Percentiles rank a stretch among this genome's conserved stretches.
Conservation (phyloP, 1,139 yeast species). For the Pichia sp. region DNA sequence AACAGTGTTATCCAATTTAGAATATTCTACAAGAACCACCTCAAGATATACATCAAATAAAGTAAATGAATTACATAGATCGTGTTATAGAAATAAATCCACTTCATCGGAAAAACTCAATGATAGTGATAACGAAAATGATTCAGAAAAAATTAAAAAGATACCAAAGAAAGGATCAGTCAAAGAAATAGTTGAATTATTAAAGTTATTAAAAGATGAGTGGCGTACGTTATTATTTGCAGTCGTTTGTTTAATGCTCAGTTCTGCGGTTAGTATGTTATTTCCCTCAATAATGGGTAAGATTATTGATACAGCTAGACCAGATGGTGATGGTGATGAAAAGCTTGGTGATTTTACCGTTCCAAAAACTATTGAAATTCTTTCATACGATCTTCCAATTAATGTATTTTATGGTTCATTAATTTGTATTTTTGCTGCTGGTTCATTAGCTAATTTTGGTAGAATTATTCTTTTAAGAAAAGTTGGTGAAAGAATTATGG, state of each 20-base stretch:
- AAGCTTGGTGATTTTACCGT: constrained; percentile 6
- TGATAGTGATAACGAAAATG: background rate
- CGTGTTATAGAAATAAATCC: too few relatives aligned
- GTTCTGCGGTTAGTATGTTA: constrained; percentile 38
- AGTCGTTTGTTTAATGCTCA: constrained; percentile 23
- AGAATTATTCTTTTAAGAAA: constrained; percentile 42
- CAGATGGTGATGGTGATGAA: constrained; percentile 28
- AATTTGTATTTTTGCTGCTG: constrained; percentile 38
- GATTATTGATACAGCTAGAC: constrained; percentile 39
- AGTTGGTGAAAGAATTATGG: constrained; percentile 50
- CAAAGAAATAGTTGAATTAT: constrained; percentile 26
- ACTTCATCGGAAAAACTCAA: background rate
- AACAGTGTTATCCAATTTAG: too few relatives aligned
- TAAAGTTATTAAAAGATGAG: constrained; percentile 29
- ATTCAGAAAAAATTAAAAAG: background rate
- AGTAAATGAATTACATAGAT: too few relatives aligned
- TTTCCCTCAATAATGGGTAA: constrained; percentile 44
- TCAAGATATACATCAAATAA: too few relatives aligned
- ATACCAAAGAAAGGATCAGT: constrained; percentile 20
- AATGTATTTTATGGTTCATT: constrained; percentile 26
- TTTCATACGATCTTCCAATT: constrained; percentile 24
- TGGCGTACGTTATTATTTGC: constrained; percentile 28
- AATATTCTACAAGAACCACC: too few relatives aligned
- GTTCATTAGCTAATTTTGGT: constrained; percentile 49
- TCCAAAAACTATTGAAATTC: constrained; percentile 20